Evolutionary conservation across 1,284 basidiomycete genomes (phyloP).

Genomic region (Athelia psychrophila): DNA sequence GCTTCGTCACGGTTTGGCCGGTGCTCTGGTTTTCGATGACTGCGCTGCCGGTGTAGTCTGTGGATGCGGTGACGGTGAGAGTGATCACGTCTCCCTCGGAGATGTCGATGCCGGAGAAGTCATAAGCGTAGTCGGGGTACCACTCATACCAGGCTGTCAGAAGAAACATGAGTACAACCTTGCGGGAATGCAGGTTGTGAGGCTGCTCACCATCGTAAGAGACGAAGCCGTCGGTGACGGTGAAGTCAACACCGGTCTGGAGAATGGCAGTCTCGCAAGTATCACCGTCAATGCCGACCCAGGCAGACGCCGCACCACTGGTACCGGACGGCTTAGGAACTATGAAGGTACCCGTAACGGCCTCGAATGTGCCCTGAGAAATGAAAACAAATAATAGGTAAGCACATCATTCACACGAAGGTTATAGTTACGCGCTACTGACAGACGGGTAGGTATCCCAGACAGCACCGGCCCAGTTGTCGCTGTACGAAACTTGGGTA

Average conservation of each 20-base stretch:
- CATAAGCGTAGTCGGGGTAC: slow-evolving; percentile 26
- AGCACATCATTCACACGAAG: too few relatives aligned
- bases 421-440: too few relatives aligned
- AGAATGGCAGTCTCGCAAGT: too few relatives aligned
- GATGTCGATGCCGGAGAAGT: slow-evolving; percentile 21
- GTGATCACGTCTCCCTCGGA: slow-evolving; percentile 22
- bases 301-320: too few relatives aligned
- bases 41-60: slow-evolving; percentile 21
- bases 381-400: too few relatives aligned
- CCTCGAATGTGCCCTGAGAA: slow-evolving; percentile 21
- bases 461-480: too few relatives aligned
- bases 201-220: background rate
- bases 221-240: too few relatives aligned
- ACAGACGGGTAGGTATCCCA: too few relatives aligned
- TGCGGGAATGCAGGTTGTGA: background rate
- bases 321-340: background rate
- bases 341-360: slow-evolving; percentile 25
- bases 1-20: slow-evolving; percentile 23
- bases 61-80: slow-evolving; percentile 24
- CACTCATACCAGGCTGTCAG: slow-evolving; percentile 27
- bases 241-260: too few relatives aligned
- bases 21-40: slow-evolving; percentile 25
- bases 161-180: background rate
- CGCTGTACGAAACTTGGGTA: too few relatives aligned
- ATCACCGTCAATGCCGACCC: too few relatives aligned